Evolutionary conservation across 2,329 filamentous ascomycete genomes (phyloP).

Genomic region (Anthostomella pinea): DNA sequence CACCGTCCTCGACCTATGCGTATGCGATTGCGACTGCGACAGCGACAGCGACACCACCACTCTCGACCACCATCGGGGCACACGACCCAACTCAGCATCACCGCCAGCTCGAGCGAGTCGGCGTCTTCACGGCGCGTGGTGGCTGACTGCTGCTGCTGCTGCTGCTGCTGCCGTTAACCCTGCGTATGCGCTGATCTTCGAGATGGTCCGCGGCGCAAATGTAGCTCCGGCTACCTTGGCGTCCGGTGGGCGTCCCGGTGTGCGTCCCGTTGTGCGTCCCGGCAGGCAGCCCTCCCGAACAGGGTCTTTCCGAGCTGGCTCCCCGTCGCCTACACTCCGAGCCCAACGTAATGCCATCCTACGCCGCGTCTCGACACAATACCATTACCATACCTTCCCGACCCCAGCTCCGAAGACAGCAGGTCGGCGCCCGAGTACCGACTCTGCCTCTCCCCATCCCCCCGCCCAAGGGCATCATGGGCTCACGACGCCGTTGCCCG

Average conservation of each 20-base stretch:
- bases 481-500: conserved; percentile 72
- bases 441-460: conserved; percentile 30
- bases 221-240: conserved; percentile 17
- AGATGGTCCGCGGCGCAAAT: conserved; percentile 23
- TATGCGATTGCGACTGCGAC: no score
- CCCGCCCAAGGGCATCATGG: conserved; percentile 33
- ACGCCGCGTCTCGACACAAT: conserved; percentile 37
- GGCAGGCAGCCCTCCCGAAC: conserved; percentile 16
- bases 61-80: no score
- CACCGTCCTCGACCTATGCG: no score
- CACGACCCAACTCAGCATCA: no score
- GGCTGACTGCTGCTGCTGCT: no score
- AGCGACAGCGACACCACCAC: no score
- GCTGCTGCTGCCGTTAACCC: no score
- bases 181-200: neutral
- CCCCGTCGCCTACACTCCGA: conserved; percentile 26
- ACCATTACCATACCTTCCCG: conserved; percentile 80
- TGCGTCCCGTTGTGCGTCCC: no score
- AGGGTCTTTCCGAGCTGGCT: conserved; percentile 33
- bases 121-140: no score
- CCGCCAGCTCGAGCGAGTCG: no score
- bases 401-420: conserved; percentile 68
- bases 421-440: conserved; percentile 39
- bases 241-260: conserved; percentile 9
- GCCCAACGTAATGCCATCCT: conserved; percentile 16